These are phyloP conservation scores for Ramularia endophylla DNA, from an alignment of 2,329 filamentous ascomycete genomes.

Conservation along the genomic window DNA sequence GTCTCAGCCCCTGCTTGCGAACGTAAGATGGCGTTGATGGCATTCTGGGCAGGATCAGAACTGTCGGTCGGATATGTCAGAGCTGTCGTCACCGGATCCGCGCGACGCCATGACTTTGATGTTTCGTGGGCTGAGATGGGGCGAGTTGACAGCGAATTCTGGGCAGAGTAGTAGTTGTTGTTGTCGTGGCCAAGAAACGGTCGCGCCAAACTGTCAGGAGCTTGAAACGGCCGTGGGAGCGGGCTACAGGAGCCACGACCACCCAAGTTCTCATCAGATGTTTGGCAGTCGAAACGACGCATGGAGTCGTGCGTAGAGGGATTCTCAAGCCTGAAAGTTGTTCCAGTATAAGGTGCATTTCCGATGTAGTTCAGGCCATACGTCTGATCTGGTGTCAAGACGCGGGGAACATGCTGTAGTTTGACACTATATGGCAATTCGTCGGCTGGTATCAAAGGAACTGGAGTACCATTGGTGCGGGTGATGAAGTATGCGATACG, in stretches of 20 bases:
- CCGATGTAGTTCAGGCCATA: conserved; percentile 29
- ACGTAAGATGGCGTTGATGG: conserved; percentile 28
- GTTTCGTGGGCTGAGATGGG: conserved; percentile 6
- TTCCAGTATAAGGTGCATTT: conserved; percentile 19
- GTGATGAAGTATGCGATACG: conserved; percentile 34
- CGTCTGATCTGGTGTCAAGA: conserved; percentile 28
- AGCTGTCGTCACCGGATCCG: neutral
- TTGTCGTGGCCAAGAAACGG: conserved; percentile 2
- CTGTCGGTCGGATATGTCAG: neutral
- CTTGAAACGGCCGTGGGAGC: too few species aligned
- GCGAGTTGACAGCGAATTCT: conserved; percentile 17
- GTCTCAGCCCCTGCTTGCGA: conserved; percentile 23
- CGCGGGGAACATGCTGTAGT: conserved; percentile 33
- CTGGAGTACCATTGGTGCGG: conserved; percentile 30
- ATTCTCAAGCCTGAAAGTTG: conserved; percentile 20
- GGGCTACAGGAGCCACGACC: conserved; percentile 19
- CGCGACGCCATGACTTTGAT: neutral
- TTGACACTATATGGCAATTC: conserved; percentile 36
- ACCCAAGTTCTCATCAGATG: conserved; percentile 6
- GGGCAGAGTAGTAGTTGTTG: conserved; percentile 1
- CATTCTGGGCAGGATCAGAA: conserved; percentile 18
- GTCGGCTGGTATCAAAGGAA: conserved; percentile 39
- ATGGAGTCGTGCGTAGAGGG: conserved; percentile 7
- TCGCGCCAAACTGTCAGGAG: too few species aligned
- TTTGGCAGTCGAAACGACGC: too few species aligned